Percentiles rank a stretch among this genome's conserved stretches.
Evolutionary conservation across 2,329 filamentous ascomycete genomes (phyloP).

Genomic region (Neoscytalidium dimidiatum): DNA sequence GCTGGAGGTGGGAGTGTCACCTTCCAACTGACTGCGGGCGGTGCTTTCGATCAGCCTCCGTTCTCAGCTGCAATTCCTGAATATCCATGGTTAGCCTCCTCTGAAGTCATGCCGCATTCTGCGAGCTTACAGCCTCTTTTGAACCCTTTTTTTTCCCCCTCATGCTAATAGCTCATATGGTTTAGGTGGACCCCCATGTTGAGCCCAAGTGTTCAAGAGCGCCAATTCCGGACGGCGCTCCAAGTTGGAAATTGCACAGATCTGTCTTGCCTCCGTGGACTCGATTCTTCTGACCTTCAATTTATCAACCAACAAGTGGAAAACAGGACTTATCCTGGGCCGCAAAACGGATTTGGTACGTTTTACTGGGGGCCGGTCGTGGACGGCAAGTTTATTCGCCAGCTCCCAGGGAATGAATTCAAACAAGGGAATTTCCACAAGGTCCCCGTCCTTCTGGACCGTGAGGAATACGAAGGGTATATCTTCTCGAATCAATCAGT

Average conservation of each 20-base stretch:
- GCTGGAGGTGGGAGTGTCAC: slow-evolving; percentile 61
- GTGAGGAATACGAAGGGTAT: slow-evolving; percentile 42
- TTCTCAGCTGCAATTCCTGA: slow-evolving; percentile 47
- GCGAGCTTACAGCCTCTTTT: not conserved
- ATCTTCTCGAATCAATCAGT: slow-evolving; percentile 35
- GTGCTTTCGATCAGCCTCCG: slow-evolving; percentile 39
- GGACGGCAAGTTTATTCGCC: slow-evolving; percentile 41
- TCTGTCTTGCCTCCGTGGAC: slow-evolving; percentile 33
- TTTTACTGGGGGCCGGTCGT: slow-evolving; percentile 45
- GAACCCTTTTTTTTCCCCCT: too few species aligned
- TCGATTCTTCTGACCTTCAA: slow-evolving; percentile 31
- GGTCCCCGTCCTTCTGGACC: slow-evolving; percentile 39
- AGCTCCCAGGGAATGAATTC: slow-evolving; percentile 37
- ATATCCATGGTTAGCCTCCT: slow-evolving; percentile 31
- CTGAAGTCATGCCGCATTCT: not conserved
- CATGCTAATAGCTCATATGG: too few species aligned
- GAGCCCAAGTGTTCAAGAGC: slow-evolving; percentile 26
- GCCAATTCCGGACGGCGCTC: slow-evolving; percentile 32
- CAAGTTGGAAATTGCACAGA: slow-evolving; percentile 22
- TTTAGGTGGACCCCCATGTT: not conserved
- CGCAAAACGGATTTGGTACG: slow-evolving; percentile 34
- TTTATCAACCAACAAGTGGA: slow-evolving; percentile 33
- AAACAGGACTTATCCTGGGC: slow-evolving; percentile 21
- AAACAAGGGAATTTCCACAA: slow-evolving; percentile 35
- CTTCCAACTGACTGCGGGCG: slow-evolving; percentile 41